phyloP scores from a whole-genome alignment of 1,284 basidiomycete genomes.

The Heterobasidion annosum region DNA sequence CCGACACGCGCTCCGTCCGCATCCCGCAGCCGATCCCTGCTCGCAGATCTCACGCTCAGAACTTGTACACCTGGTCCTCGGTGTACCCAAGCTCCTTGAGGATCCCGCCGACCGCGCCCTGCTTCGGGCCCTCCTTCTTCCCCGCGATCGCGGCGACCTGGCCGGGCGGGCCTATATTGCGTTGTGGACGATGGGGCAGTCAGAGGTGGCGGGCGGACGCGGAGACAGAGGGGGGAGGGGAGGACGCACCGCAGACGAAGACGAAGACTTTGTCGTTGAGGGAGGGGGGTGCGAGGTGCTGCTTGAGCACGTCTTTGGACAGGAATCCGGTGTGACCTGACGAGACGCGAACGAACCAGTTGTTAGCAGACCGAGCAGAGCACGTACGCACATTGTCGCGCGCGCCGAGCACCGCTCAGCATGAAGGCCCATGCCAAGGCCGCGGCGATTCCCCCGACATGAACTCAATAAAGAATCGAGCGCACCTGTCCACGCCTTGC shows the following conservation, averaged over 20 bases:
- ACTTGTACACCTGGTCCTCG: constrained; percentile 58
- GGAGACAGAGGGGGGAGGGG: neutral
- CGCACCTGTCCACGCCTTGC: constrained; percentile 30
- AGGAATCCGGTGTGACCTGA: constrained; percentile 66
- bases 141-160: constrained; percentile 78
- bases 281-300: constrained; percentile 63
- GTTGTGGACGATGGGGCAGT: neutral
- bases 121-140: constrained; percentile 71
- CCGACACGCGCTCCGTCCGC: neutral
- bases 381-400: neutral
- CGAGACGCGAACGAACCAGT: neutral
- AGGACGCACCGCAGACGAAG: constrained; percentile 71
- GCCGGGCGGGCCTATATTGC: constrained; percentile 62
- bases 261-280: constrained; percentile 79
- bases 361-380: neutral
- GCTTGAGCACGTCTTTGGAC: constrained; percentile 59
- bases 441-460: too few relatives aligned
- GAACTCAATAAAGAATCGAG: constrained; percentile 2
- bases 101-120: constrained; percentile 77
- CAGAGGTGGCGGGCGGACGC: neutral
- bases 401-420: too few relatives aligned
- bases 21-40: neutral
- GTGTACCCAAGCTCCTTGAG: constrained; percentile 86
- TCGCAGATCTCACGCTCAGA: neutral
- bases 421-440: too few relatives aligned